These are phyloP conservation scores for Trichoderma aggressivum DNA, from an alignment of 2,329 filamentous ascomycete genomes.

Conservation along the genomic window DNA sequence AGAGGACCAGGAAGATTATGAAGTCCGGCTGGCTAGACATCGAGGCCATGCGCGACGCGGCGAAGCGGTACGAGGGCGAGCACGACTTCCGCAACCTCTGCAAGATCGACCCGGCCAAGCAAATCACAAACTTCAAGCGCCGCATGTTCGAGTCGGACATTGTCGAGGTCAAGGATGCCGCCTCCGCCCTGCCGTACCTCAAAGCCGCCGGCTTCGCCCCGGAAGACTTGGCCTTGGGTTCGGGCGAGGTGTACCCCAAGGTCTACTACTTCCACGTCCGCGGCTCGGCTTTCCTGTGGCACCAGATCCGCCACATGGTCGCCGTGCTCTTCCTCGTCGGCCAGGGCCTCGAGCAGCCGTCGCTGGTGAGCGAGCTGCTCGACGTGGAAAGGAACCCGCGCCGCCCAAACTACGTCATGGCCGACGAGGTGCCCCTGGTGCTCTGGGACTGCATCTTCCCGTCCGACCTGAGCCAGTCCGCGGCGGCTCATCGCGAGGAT, in stretches of 20 bases:
- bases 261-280: conserved; percentile 86
- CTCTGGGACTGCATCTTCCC: conserved; percentile 96
- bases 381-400: conserved; percentile 67
- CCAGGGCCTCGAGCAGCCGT: conserved; percentile 77
- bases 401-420: conserved; percentile 88
- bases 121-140: conserved; percentile 78
- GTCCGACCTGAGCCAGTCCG: conserved; percentile 33
- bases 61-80: conserved; percentile 72
- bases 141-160: conserved; percentile 79
- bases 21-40: conserved; percentile 83
- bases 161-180: conserved; percentile 59
- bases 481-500: conserved; percentile 33
- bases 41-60: conserved; percentile 78
- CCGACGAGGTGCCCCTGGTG: conserved; percentile 82
- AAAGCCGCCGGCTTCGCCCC: conserved; percentile 35
- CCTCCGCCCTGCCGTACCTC: conserved; percentile 56
- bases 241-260: conserved; percentile 46
- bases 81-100: conserved; percentile 98
- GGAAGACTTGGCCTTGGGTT: conserved; percentile 18
- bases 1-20: conserved; percentile 16
- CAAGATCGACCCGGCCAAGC: conserved; percentile 86
- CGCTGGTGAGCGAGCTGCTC: conserved; percentile 69
- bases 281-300: conserved; percentile 93
- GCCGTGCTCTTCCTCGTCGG: conserved; percentile 87
- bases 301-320: conserved; percentile 96